A percentile compares a stretch with the other conserved stretches of the same genome.
These are phyloP conservation scores for Lactifluus volemus DNA, from an alignment of 768 basidiomycete species.

Conservation along the genomic window DNA sequence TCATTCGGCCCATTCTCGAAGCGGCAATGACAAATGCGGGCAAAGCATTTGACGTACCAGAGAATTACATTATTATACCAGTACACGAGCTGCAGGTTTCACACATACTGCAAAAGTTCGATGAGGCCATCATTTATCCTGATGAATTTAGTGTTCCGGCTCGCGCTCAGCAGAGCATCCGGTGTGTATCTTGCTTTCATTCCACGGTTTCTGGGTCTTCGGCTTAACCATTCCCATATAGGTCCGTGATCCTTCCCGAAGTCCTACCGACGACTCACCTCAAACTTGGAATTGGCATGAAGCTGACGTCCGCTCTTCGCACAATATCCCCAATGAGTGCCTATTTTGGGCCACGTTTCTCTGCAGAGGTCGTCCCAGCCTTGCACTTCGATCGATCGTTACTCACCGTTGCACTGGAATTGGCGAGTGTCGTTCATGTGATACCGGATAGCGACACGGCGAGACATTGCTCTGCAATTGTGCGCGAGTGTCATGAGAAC, in stretches of 20 bases:
- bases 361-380: slow-evolving; percentile 40
- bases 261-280: slow-evolving; percentile 39
- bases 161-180: slow-evolving; percentile 45
- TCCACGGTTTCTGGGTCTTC: neutral
- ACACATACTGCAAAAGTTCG: slow-evolving; percentile 44
- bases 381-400: slow-evolving; percentile 40
- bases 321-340: slow-evolving; percentile 54
- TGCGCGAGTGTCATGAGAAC: slow-evolving; percentile 37
- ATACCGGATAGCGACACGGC: slow-evolving; percentile 42
- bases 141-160: slow-evolving; percentile 35
- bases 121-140: slow-evolving; percentile 36
- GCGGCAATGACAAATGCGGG: slow-evolving; percentile 32
- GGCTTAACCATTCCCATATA: slow-evolving; percentile 18
- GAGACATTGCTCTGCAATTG: slow-evolving; percentile 44
- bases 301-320: slow-evolving; percentile 48
- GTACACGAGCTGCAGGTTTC: slow-evolving; percentile 47
- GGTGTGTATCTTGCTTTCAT: slow-evolving; percentile 26
- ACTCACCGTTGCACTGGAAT: slow-evolving; percentile 46
- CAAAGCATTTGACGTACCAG: slow-evolving; percentile 27
- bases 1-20: slow-evolving; percentile 34
- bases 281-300: slow-evolving; percentile 48
- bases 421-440: slow-evolving; percentile 43
- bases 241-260: slow-evolving; percentile 44
- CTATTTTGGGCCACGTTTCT: slow-evolving; percentile 48
- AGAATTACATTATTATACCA: slow-evolving; percentile 37